Percentiles rank a stretch among this genome's conserved stretches.
These are phyloP conservation scores for Otatea glauca DNA, from an alignment of 176 grass and related monocot species.

Conservation along the genomic window DNA sequence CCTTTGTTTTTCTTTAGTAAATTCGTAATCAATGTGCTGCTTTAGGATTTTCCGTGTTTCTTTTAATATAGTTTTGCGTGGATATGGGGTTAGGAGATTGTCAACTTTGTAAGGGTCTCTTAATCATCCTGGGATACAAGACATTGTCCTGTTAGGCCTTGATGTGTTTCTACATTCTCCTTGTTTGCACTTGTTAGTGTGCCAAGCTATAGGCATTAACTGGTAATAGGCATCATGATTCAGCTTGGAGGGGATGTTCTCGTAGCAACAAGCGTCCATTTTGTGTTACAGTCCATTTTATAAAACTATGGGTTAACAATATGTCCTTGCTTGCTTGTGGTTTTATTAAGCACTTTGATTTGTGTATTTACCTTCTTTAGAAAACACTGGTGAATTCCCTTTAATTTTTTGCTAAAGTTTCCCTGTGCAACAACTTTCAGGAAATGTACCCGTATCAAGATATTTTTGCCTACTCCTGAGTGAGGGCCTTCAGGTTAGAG, in stretches of 20 bases:
- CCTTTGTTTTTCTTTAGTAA: neutral
- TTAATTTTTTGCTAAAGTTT: neutral
- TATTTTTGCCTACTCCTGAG: conserved; percentile 83
- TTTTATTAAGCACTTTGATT: neutral
- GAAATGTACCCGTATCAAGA: conserved; percentile 87
- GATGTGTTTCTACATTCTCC: neutral
- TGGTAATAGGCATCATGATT: neutral
- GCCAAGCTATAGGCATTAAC: neutral
- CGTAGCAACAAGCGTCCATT: neutral
- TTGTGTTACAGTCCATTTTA: neutral
- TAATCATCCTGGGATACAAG: neutral
- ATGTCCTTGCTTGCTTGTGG: neutral
- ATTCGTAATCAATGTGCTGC: neutral
- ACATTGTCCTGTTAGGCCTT: neutral
- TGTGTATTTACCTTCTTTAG: neutral
- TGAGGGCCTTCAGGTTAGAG: conserved; percentile 83
- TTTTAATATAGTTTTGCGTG: neutral
- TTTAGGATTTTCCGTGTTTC: neutral
- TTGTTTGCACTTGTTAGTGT: neutral
- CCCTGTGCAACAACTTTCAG: conserved; percentile 50
- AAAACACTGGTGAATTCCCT: no score
- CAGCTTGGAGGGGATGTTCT: neutral
- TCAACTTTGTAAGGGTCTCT: no score
- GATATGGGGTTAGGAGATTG: no score
- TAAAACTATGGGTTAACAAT: neutral